Evolutionary conservation across 495 filamentous ascomycete genomes (phyloP).

Genomic region (Hypoxylon crocopeplum): DNA sequence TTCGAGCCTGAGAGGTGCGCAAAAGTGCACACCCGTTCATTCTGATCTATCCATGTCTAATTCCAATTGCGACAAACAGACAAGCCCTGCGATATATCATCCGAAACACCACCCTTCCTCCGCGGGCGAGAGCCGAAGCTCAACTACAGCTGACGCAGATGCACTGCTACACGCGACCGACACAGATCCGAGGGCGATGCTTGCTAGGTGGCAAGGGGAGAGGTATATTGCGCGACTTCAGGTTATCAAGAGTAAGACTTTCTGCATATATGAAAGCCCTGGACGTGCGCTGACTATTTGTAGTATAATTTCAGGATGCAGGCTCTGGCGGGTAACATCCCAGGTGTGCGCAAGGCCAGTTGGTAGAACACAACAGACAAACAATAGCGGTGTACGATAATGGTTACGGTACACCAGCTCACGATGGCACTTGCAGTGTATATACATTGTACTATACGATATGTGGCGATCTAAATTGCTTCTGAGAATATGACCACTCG

Average conservation of each 20-base stretch:
- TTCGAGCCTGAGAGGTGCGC: slow-evolving; percentile 83
- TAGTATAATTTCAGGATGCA: slow-evolving; percentile 93
- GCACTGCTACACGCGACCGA: slow-evolving; percentile 91
- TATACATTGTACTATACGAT: too few relatives aligned
- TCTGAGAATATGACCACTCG: too few relatives aligned
- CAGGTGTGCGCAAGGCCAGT: slow-evolving; percentile 93
- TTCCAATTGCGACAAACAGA: slow-evolving; percentile 51
- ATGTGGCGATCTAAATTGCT: too few relatives aligned
- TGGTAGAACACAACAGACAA: slow-evolving; percentile 67
- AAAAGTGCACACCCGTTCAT: not conserved
- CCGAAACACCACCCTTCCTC: slow-evolving; percentile 86
- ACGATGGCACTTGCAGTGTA: too few relatives aligned
- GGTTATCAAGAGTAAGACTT: slow-evolving; percentile 81
- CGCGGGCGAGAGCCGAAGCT: slow-evolving; percentile 82
- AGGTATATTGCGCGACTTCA: slow-evolving; percentile 88
- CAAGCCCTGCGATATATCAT: slow-evolving; percentile 96
- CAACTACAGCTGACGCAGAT: slow-evolving; percentile 92
- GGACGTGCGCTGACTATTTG: slow-evolving; percentile 38
- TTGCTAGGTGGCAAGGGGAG: slow-evolving; percentile 84
- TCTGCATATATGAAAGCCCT: not conserved
- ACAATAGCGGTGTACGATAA: slow-evolving; percentile 20
- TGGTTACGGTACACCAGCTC: too few relatives aligned
- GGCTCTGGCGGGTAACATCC: slow-evolving; percentile 84
- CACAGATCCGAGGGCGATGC: slow-evolving; percentile 93
- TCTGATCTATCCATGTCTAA: slow-evolving; percentile 5